Evolutionary conservation across 257 asterid species (phyloP).

Genomic region (Solanum medicagineum): DNA sequence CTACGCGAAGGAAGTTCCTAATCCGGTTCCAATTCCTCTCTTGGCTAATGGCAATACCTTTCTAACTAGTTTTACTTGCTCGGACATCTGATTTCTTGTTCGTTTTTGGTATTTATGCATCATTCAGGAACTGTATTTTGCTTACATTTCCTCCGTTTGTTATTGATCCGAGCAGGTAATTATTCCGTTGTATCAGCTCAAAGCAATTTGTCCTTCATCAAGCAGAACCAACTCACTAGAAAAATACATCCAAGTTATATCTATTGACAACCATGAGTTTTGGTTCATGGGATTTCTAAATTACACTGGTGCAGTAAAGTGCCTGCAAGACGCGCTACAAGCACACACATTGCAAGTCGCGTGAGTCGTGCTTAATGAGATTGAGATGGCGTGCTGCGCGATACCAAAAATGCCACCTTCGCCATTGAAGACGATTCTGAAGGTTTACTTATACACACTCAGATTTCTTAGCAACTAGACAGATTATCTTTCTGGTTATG

Average conservation of each 20-base stretch:
- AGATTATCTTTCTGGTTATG: background rate
- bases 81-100: background rate
- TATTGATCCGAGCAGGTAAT: conserved; percentile 41
- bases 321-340: conserved; percentile 40
- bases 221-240: conserved; percentile 70
- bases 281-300: conserved; percentile 92
- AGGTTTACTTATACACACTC: background rate
- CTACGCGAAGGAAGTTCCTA: background rate
- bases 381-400: background rate
- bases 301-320: conserved; percentile 62
- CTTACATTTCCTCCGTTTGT: background rate
- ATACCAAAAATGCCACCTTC: background rate
- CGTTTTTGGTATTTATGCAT: background rate
- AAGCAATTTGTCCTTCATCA: conserved; percentile 67
- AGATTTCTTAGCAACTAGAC: background rate
- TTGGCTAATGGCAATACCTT: background rate
- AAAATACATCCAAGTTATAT: conserved; percentile 76
- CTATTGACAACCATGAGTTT: conserved; percentile 83
- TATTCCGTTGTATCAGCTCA: conserved; percentile 75
- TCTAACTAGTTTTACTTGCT: background rate
- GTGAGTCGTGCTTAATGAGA: conserved; percentile 1
- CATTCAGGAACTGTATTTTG: background rate
- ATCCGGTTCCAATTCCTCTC: background rate
- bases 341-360: conserved; percentile 22
- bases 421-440: background rate